Evolutionary conservation across 441 rosid species (phyloP).

Genomic region (Flueggea neowawraea): DNA sequence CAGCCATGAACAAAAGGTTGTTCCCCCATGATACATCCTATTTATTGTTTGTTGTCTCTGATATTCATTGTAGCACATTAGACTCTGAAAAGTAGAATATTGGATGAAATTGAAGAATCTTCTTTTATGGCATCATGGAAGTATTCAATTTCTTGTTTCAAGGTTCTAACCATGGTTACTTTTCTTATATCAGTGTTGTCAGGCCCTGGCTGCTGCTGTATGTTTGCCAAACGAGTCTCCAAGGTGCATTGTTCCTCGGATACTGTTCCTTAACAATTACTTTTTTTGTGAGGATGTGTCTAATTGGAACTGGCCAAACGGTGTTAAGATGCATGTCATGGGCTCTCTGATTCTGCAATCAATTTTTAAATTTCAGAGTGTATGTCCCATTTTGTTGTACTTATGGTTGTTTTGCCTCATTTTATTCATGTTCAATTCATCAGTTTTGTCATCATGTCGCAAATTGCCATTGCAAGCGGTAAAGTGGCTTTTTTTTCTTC

Average conservation of each 20-base stretch:
- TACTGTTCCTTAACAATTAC: conserved; percentile 80
- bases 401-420: conserved; percentile 1
- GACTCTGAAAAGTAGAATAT: too few relatives aligned
- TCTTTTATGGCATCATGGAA: not conserved
- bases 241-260: conserved; percentile 50
- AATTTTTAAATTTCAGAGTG: conserved; percentile 70
- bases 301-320: conserved; percentile 72
- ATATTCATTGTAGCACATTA: not conserved
- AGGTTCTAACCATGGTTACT: not conserved
- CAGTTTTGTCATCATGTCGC: conserved; percentile 2
- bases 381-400: conserved; percentile 32
- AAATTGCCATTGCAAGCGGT: conserved; percentile 7
- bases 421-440: not conserved
- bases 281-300: conserved; percentile 51
- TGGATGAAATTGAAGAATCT: not conserved
- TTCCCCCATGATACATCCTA: not conserved
- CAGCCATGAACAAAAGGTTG: conserved; percentile 65
- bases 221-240: conserved; percentile 53
- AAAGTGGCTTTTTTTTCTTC: not conserved
- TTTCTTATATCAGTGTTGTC: conserved; percentile 52
- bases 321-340: conserved; percentile 67
- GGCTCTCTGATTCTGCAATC: conserved; percentile 91
- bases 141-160: too few relatives aligned
- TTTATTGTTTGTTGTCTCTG: conserved; percentile 4
- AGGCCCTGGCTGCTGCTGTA: conserved; percentile 72